Percentiles rank a stretch among this genome's conserved stretches.
Evolutionary conservation across 331 rosid species (phyloP).

Genomic region (Quercus lobata): DNA sequence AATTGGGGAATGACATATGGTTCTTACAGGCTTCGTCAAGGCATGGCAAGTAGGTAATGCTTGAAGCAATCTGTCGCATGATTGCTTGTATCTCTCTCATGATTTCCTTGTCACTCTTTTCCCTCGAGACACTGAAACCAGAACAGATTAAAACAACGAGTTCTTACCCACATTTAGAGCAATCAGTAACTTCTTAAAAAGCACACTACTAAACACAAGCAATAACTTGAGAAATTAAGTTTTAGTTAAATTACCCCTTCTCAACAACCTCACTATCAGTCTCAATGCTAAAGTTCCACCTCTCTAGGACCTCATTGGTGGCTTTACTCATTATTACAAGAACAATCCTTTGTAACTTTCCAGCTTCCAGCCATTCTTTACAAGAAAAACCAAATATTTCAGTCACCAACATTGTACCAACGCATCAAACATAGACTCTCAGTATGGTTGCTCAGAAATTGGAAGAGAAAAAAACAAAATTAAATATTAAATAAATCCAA

Average conservation of each 20-base stretch:
- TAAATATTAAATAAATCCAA: no score
- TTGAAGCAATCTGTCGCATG: slow-evolving; percentile 98
- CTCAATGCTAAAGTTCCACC: slow-evolving; percentile 97
- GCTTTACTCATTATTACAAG: no score
- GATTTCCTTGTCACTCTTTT: slow-evolving; percentile 96
- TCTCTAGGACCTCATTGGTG: neutral
- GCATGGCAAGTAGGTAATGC: slow-evolving; percentile 98
- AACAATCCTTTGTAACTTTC: no score
- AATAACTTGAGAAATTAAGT: neutral
- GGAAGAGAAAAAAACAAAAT: neutral
- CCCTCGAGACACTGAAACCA: slow-evolving; percentile 67
- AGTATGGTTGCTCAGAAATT: neutral
- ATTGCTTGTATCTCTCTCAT: slow-evolving; percentile 99
- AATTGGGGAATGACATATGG: neutral
- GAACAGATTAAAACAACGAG: neutral
- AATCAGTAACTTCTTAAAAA: neutral
- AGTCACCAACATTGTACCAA: slow-evolving; percentile 5
- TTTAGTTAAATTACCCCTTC: slow-evolving; percentile 45
- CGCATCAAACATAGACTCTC: neutral
- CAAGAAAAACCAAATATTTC: slow-evolving; percentile 2
- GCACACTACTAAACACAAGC: neutral
- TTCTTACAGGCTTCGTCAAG: slow-evolving; percentile 85
- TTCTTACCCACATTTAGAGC: neutral
- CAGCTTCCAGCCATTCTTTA: slow-evolving; percentile 69
- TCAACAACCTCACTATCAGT: slow-evolving; percentile 80